phyloP scores from a whole-genome alignment of 345 rosid species.

The Balakata baccata region DNA sequence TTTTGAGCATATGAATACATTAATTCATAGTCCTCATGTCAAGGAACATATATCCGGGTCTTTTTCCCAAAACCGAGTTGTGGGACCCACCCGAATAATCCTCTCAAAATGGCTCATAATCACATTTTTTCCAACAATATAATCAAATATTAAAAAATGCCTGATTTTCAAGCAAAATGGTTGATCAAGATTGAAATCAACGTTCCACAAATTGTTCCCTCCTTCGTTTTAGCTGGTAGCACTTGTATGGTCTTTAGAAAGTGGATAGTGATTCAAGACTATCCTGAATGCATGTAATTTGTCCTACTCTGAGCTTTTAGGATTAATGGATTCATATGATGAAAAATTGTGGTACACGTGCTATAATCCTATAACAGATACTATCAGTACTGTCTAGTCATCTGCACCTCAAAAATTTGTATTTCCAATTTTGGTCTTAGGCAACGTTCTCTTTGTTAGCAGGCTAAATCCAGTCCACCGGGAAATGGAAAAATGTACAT shows the following conservation, averaged over 20 bases:
- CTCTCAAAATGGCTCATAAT: too few relatives aligned
- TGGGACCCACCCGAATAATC: too few relatives aligned
- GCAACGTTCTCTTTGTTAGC: slow-evolving; percentile 22
- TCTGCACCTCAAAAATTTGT: slow-evolving; percentile 8
- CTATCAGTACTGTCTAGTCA: not conserved
- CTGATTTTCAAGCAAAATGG: not conserved
- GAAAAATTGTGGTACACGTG: not conserved
- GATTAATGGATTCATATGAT: not conserved
- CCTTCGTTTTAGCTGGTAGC: not conserved
- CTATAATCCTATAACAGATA: not conserved
- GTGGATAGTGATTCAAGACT: not conserved
- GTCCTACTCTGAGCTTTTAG: not conserved
- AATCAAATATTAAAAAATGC: not conserved
- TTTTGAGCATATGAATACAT: too few relatives aligned
- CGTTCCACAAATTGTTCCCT: not conserved
- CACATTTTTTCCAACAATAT: too few relatives aligned
- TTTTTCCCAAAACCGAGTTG: too few relatives aligned
- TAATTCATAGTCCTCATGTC: too few relatives aligned
- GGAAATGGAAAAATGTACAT: slow-evolving; percentile 65
- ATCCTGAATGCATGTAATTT: not conserved
- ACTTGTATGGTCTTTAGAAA: not conserved
- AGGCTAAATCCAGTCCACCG: slow-evolving; percentile 48
- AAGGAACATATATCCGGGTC: too few relatives aligned
- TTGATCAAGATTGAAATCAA: not conserved
- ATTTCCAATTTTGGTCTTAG: not conserved